Conservation (phyloP, 2,329 filamentous ascomycete genomes). For the Apiospora arundinis region DNA sequence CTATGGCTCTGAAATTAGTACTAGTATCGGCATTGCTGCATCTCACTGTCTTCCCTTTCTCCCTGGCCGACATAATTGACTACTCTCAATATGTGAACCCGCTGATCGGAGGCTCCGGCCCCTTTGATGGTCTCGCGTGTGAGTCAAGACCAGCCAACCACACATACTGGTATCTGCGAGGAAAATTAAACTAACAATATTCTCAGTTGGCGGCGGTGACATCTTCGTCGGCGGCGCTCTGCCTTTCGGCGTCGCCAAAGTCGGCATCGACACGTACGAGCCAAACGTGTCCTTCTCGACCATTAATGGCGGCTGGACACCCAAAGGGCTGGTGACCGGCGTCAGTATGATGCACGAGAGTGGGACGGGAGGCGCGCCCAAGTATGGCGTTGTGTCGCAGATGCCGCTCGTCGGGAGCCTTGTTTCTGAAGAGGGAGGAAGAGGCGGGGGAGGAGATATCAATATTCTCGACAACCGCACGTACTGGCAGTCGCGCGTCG, state of each 20-base stretch:
- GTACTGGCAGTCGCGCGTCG: constrained; percentile 29
- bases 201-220: constrained; percentile 39
- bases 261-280: constrained; percentile 60
- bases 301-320: constrained; percentile 64
- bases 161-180: neutral
- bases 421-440: constrained; percentile 71
- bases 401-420: constrained; percentile 74
- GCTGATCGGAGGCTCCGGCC: constrained; percentile 59
- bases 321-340: constrained; percentile 58
- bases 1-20: neutral
- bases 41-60: neutral
- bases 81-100: constrained; percentile 55
- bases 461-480: constrained; percentile 67
- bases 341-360: constrained; percentile 66
- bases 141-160: neutral
- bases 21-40: neutral
- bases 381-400: constrained; percentile 11
- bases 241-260: constrained; percentile 57
- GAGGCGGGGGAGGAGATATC: constrained; percentile 58
- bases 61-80: constrained; percentile 34
- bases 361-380: constrained; percentile 54
- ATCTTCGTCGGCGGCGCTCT: constrained; percentile 51
- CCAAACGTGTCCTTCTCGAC: constrained; percentile 38
- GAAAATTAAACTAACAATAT: neutral
- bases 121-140: constrained; percentile 1